These are phyloP conservation scores for Saturnispora hagleri DNA, from an alignment of 805 yeast species.

Conservation along the genomic window DNA sequence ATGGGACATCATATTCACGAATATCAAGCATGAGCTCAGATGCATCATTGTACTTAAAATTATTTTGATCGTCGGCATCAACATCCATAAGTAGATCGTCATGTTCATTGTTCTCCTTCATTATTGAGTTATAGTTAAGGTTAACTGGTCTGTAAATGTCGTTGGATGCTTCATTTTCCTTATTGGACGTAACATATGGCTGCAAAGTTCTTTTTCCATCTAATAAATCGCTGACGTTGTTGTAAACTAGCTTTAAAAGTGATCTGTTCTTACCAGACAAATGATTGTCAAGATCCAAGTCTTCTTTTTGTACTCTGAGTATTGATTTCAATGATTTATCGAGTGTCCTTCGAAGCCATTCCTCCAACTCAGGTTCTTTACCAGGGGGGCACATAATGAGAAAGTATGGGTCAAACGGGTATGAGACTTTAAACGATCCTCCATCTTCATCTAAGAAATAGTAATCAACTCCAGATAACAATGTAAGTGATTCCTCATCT, in stretches of 20 bases:
- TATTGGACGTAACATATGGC: constrained; percentile 66
- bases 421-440: constrained; percentile 82
- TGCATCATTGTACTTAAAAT: constrained; percentile 37
- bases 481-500: constrained; percentile 48
- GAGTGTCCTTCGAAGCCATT: constrained; percentile 57
- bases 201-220: constrained; percentile 61
- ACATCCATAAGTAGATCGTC: constrained; percentile 25
- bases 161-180: constrained; percentile 47
- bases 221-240: constrained; percentile 62
- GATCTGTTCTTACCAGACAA: constrained; percentile 63
- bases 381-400: constrained; percentile 56
- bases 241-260: constrained; percentile 61
- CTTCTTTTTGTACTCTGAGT: constrained; percentile 59
- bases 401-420: constrained; percentile 82
- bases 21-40: constrained; percentile 66
- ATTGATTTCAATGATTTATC: constrained; percentile 56
- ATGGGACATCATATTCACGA: constrained; percentile 93
- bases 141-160: constrained; percentile 58
- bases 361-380: constrained; percentile 73
- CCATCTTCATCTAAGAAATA: constrained; percentile 96
- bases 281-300: constrained; percentile 77
- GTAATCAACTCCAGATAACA: constrained; percentile 84
- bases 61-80: constrained; percentile 11
- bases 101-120: constrained; percentile 22
- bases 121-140: constrained; percentile 27